Evolutionary conservation across 108 stramenopile genomes (phyloP).

Genomic region (Skeletonema grethae): DNA sequence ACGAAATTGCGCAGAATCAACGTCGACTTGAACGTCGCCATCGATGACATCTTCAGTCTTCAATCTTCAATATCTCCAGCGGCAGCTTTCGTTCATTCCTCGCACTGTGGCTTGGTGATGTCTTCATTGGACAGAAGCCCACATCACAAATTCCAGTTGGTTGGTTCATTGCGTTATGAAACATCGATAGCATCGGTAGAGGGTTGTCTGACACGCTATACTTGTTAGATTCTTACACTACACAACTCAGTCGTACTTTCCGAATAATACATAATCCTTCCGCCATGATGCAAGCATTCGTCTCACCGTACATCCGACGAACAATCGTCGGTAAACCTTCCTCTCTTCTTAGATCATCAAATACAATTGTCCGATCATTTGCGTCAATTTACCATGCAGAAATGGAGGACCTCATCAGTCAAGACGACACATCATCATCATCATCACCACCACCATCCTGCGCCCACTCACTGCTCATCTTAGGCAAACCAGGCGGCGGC

Average conservation of each 20-base stretch:
- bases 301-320: conserved; percentile 1
- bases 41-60: conserved; percentile 7
- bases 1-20: background rate
- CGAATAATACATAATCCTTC: background rate
- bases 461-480: conserved; percentile 71
- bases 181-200: conserved; percentile 1
- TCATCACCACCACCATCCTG: background rate
- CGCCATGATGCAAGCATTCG: conserved; percentile 1
- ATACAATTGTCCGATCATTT: background rate
- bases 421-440: background rate
- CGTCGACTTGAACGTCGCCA: background rate
- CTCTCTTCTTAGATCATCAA: background rate
- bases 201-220: background rate
- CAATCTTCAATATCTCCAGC: too few relatives aligned
- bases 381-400: background rate
- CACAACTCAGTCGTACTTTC: background rate
- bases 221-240: background rate
- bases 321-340: background rate
- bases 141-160: background rate
- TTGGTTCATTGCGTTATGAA: background rate
- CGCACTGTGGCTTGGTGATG: too few relatives aligned
- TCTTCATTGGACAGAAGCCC: background rate
- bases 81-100: background rate
- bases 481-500: conserved; percentile 96
- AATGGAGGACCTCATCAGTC: background rate